Evolutionary conservation across 140 eudicot species (phyloP).

Genomic region (Cichorium intybus): DNA sequence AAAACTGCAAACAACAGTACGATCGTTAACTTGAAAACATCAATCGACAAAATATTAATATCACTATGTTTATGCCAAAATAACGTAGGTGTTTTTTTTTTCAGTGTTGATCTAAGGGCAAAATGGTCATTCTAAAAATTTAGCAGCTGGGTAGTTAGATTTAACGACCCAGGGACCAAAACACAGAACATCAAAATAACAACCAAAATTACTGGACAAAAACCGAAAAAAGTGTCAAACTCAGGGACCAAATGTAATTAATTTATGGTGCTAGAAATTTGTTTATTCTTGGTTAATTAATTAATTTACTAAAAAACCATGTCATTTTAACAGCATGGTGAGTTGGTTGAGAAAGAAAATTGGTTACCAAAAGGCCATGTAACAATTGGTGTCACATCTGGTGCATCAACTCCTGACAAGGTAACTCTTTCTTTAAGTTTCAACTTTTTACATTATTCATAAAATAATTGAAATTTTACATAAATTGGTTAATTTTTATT

Average conservation of each 20-base stretch:
- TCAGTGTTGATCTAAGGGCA: too few species aligned
- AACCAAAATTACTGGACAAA: too few species aligned
- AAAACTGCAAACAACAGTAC: neutral
- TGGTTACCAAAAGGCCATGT: slow-evolving; percentile 84
- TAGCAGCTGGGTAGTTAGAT: too few species aligned
- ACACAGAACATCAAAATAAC: too few species aligned
- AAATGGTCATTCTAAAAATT: too few species aligned
- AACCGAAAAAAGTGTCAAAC: too few species aligned
- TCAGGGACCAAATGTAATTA: neutral
- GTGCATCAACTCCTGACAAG: slow-evolving; percentile 98
- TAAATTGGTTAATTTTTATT: neutral
- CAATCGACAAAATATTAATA: too few species aligned
- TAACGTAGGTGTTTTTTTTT: neutral
- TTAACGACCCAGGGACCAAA: too few species aligned
- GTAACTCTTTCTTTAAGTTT: slow-evolving; percentile 33
- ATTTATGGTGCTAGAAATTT: neutral
- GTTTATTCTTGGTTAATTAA: neutral
- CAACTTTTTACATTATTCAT: neutral
- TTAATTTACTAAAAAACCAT: neutral
- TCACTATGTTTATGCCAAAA: neutral
- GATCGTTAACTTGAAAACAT: neutral
- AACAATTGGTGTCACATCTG: slow-evolving; percentile 83
- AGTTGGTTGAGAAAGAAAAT: slow-evolving; percentile 83
- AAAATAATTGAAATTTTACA: neutral
- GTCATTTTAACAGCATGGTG: slow-evolving; percentile 66